phyloP scores from a whole-genome alignment of 768 basidiomycete species.

The Leccinellum rugosiceps region DNA sequence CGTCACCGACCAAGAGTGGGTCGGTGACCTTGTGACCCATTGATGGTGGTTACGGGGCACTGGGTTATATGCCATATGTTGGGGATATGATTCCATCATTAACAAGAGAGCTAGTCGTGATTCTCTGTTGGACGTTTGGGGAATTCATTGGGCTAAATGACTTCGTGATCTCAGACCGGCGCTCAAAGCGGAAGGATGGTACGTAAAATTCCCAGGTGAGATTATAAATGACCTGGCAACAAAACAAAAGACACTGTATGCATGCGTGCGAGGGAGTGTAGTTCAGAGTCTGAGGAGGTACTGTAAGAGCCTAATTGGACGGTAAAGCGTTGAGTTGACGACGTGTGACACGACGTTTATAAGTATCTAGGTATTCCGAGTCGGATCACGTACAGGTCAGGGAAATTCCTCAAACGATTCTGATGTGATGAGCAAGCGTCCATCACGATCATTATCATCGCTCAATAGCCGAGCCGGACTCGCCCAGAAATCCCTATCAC shows the following conservation, averaged over 20 bases:
- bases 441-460: neutral
- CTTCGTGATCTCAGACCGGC: neutral
- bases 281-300: neutral
- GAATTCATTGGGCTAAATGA: neutral
- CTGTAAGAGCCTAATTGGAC: neutral
- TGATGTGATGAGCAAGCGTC: neutral
- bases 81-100: neutral
- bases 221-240: neutral
- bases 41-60: neutral
- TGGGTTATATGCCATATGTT: neutral
- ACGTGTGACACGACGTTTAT: neutral
- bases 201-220: neutral
- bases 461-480: neutral
- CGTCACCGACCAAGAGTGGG: neutral
- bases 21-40: neutral
- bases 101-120: neutral
- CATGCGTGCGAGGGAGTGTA: neutral
- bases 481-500: neutral
- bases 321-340: neutral
- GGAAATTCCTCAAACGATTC: neutral
- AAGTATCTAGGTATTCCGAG: neutral
- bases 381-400: constrained; percentile 2
- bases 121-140: neutral
- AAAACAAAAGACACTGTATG: neutral
- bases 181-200: neutral